Evolutionary conservation across 345 rosid species (phyloP).

Genomic region (Linum trigynum): DNA sequence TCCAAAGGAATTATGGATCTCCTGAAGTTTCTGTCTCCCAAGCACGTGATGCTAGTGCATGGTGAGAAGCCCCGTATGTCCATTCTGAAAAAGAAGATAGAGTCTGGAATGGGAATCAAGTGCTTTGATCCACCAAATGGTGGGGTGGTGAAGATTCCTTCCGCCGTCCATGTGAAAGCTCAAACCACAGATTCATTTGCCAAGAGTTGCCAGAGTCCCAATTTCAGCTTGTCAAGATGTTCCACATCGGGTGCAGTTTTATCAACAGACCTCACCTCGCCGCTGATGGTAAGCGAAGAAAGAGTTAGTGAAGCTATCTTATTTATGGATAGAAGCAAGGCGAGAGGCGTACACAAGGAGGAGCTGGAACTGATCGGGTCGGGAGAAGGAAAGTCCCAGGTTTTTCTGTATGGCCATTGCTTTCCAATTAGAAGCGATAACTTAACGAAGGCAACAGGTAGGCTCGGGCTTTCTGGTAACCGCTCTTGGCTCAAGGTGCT

Average conservation of each 20-base stretch:
- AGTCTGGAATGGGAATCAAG: constrained; percentile 57
- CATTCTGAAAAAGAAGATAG: constrained; percentile 55
- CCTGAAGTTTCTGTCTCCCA: constrained; percentile 69
- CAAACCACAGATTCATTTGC: constrained; percentile 56
- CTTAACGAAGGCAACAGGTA: constrained; percentile 5
- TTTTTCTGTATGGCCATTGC: constrained; percentile 47
- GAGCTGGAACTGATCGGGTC: constrained; percentile 38
- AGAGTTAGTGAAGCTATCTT: constrained; percentile 56
- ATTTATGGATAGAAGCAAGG: constrained; percentile 42
- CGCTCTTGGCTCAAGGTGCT: constrained; percentile 28
- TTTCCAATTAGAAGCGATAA: constrained; percentile 31
- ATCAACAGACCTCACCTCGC: constrained; percentile 6
- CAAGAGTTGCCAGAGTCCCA: constrained; percentile 50
- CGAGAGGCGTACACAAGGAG: constrained; percentile 62
- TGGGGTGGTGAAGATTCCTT: constrained; percentile 55
- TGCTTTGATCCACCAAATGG: constrained; percentile 73
- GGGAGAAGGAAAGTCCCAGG: constrained; percentile 37
- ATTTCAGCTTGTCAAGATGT: constrained; percentile 40
- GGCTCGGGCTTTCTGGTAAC: constrained; percentile 9
- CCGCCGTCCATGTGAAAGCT: constrained; percentile 49
- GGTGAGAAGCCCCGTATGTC: constrained; percentile 92
- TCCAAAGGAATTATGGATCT: constrained; percentile 97
- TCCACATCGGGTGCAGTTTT: constrained; percentile 18
- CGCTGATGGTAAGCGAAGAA: constrained; percentile 45
- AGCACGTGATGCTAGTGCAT: constrained; percentile 73